Evolutionary conservation across 2,329 filamentous ascomycete species (phyloP).

Genomic region (Xylariaceae sp.): DNA sequence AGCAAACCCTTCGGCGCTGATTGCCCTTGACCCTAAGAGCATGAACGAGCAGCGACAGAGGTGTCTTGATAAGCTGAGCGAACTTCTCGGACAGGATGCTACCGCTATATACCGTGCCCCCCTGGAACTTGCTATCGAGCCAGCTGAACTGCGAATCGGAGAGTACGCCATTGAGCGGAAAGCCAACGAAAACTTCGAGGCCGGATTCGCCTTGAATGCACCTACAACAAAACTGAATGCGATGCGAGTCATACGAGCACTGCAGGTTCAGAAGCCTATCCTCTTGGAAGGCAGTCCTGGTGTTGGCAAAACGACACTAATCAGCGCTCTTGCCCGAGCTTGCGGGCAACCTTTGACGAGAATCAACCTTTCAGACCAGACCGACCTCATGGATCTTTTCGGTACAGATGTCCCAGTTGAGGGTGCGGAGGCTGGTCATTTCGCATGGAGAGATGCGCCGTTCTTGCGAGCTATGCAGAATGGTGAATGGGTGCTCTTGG

Average conservation of each 20-base stretch:
- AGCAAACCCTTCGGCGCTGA: slow-evolving; percentile 84
- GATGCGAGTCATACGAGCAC: slow-evolving; percentile 82
- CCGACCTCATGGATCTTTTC: slow-evolving; percentile 94
- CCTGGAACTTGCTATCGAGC: slow-evolving; percentile 52
- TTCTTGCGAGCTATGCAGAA: slow-evolving; percentile 96
- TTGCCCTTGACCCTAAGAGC: slow-evolving; percentile 64
- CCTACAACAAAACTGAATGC: slow-evolving; percentile 86
- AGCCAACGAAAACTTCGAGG: slow-evolving; percentile 44
- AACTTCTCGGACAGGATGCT: slow-evolving; percentile 60
- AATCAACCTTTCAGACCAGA: slow-evolving; percentile 97
- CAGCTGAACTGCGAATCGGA: slow-evolving; percentile 60
- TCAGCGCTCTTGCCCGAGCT: slow-evolving; percentile 74
- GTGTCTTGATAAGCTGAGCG: slow-evolving; percentile 68
- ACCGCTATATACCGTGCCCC: slow-evolving; percentile 58
- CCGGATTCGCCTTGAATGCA: slow-evolving; percentile 74
- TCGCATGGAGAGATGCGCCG: slow-evolving; percentile 92
- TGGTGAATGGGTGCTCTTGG: slow-evolving; percentile 92
- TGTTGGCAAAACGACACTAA: slow-evolving; percentile 92
- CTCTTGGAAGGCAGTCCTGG: slow-evolving; percentile 95
- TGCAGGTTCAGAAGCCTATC: slow-evolving; percentile 86
- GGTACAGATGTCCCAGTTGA: slow-evolving; percentile 94
- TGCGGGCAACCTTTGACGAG: slow-evolving; percentile 79
- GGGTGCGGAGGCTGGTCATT: slow-evolving; percentile 83
- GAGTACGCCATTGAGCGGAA: slow-evolving; percentile 63
- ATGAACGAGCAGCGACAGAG: slow-evolving; percentile 65